phyloP scores from a whole-genome alignment of 371 early-diverging fungal species.

The Mortierella sp. region DNA sequence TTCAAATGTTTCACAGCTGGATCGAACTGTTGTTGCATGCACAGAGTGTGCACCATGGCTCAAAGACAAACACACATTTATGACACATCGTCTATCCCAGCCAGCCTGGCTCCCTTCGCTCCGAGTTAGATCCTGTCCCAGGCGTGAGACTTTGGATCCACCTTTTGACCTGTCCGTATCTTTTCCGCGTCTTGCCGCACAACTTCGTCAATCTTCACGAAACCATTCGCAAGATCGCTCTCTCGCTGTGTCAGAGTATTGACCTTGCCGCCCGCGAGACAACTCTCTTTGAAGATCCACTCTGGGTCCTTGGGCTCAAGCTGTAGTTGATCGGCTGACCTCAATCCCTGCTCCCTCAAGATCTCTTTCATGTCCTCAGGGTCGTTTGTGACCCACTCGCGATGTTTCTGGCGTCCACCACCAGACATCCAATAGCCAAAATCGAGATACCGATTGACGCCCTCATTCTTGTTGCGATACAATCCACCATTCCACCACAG shows the following conservation, averaged over 20 bases:
- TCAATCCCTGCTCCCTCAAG: constrained; percentile 24
- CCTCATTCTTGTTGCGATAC: constrained; percentile 60
- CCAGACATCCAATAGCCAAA: constrained; percentile 56
- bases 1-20: too few species aligned
- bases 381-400: constrained; percentile 23
- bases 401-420: constrained; percentile 46
- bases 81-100: too few species aligned
- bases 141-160: constrained; percentile 6
- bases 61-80: too few species aligned
- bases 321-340: constrained; percentile 15
- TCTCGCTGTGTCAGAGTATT: constrained; percentile 13
- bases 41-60: too few species aligned
- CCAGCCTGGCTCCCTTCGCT: neutral
- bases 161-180: constrained; percentile 4
- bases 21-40: too few species aligned
- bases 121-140: constrained; percentile 10
- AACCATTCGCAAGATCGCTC: constrained; percentile 29
- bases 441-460: constrained; percentile 51
- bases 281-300: constrained; percentile 46
- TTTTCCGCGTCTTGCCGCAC: constrained; percentile 28
- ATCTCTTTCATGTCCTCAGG: constrained; percentile 15
- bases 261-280: constrained; percentile 32
- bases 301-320: constrained; percentile 28
- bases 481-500: constrained; percentile 68
- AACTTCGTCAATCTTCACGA: constrained; percentile 29